Conservation (phyloP, 345 rosid species). For the Gossypium australe region DNA sequence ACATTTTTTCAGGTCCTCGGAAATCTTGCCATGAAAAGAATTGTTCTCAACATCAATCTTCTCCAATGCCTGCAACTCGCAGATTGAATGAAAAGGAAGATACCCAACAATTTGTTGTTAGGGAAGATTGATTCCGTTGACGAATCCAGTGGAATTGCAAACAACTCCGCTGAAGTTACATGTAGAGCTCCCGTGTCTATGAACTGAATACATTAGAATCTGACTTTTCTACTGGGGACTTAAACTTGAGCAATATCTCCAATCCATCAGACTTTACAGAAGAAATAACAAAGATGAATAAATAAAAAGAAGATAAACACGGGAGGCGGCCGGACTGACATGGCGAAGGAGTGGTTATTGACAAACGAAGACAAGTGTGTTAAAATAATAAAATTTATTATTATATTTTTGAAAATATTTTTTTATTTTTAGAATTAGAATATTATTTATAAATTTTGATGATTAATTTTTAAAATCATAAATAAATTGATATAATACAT, state of each 20-base stretch:
- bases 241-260: slow-evolving; percentile 38
- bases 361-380: background rate
- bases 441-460: no score
- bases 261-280: slow-evolving; percentile 31
- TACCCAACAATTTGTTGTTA: slow-evolving; percentile 32
- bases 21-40: slow-evolving; percentile 36
- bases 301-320: slow-evolving; percentile 8
- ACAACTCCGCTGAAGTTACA: slow-evolving; percentile 53
- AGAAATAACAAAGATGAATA: slow-evolving; percentile 15
- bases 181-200: slow-evolving; percentile 35
- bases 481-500: no score
- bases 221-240: slow-evolving; percentile 33
- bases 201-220: slow-evolving; percentile 32
- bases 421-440: no score
- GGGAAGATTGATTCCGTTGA: slow-evolving; percentile 53
- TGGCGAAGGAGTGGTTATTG: slow-evolving; percentile 9
- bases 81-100: slow-evolving; percentile 53
- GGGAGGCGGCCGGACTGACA: slow-evolving; percentile 19
- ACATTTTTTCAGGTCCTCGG: slow-evolving; percentile 39
- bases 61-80: slow-evolving; percentile 40
- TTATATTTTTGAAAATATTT: no score
- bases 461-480: no score
- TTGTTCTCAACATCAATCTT: slow-evolving; percentile 50
- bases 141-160: slow-evolving; percentile 41
- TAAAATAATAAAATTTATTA: no score